Percentiles rank a stretch among this genome's conserved stretches.
Conservation (phyloP, 225 moss, liverwort and hornwort species). For the Ulota crispa region DNA sequence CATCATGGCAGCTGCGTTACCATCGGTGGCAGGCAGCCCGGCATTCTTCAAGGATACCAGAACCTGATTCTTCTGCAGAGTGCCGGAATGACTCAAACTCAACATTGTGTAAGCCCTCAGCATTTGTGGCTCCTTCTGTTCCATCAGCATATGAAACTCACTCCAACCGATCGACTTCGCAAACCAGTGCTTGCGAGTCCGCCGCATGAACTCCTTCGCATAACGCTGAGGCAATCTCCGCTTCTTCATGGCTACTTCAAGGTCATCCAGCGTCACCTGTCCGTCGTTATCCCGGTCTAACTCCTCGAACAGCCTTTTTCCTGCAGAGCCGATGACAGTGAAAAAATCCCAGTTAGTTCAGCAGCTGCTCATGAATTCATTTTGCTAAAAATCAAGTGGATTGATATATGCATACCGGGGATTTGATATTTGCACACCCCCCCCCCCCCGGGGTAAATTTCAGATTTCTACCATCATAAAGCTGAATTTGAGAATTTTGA, state of each 20-base stretch:
- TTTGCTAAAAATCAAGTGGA: not conserved
- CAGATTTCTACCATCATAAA: too few species aligned
- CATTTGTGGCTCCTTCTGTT: conserved; percentile 74
- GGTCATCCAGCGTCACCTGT: conserved; percentile 64
- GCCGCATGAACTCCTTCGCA: conserved; percentile 52
- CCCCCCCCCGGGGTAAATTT: too few species aligned
- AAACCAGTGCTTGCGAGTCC: conserved; percentile 68
- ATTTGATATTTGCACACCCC: too few species aligned
- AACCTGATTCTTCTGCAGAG: conserved; percentile 67
- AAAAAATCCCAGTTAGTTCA: too few species aligned
- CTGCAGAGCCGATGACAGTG: conserved; percentile 18
- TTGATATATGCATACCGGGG: too few species aligned
- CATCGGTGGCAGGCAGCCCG: conserved; percentile 65
- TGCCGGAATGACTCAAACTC: conserved; percentile 66
- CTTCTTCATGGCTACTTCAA: conserved; percentile 65
- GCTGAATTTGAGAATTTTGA: too few species aligned
- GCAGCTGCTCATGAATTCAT: not conserved
- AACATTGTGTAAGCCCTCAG: conserved; percentile 62
- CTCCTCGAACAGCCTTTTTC: conserved; percentile 60
- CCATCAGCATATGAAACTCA: conserved; percentile 66
- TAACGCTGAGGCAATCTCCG: conserved; percentile 59
- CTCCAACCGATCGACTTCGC: conserved; percentile 66
- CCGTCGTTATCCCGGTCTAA: conserved; percentile 63
- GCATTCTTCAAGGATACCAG: conserved; percentile 58
- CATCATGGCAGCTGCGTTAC: conserved; percentile 73